Evolutionary conservation across 2,329 filamentous ascomycete species (phyloP).

Genomic region (Lecanicillium sp.): DNA sequence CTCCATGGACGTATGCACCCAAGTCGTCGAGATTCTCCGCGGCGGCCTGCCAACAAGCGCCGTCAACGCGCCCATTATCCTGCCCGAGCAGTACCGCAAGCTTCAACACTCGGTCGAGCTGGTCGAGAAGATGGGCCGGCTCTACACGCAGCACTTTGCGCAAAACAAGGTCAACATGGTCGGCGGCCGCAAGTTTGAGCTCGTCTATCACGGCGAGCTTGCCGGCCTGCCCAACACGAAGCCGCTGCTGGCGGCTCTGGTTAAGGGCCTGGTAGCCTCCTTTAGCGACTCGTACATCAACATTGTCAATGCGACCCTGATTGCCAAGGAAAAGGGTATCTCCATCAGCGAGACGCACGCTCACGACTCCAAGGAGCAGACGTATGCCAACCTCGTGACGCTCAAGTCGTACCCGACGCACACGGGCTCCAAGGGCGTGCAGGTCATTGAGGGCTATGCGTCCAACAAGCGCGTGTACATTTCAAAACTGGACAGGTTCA

Average conservation of each 20-base stretch:
- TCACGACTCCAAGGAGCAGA: conserved; percentile 50
- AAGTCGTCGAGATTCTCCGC: conserved; percentile 64
- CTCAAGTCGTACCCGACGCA: conserved; percentile 43
- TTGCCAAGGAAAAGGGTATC: conserved; percentile 70
- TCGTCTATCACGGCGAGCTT: conserved; percentile 70
- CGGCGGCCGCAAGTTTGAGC: conserved; percentile 62
- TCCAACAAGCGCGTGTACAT: conserved; percentile 59
- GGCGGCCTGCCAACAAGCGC: conserved; percentile 68
- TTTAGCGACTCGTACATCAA: conserved; percentile 67
- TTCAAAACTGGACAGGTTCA: conserved; percentile 64
- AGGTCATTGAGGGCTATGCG: conserved; percentile 58
- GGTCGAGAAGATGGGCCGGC: conserved; percentile 68
- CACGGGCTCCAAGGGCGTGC: conserved; percentile 20
- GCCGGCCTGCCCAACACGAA: conserved; percentile 65
- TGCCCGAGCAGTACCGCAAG: conserved; percentile 72
- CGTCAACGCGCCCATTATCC: conserved; percentile 73
- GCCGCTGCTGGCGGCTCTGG: conserved; percentile 68
- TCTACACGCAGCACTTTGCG: conserved; percentile 71
- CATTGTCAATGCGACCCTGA: conserved; percentile 71
- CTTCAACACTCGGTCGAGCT: conserved; percentile 69
- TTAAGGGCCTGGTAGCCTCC: conserved; percentile 65
- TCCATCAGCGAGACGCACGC: conserved; percentile 66
- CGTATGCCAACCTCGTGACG: conserved; percentile 64
- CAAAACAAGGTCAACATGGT: conserved; percentile 32
- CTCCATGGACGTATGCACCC: conserved; percentile 72